Evolutionary conservation across 495 filamentous ascomycete genomes (phyloP).

Genomic region (Penicillium chermesinum): DNA sequence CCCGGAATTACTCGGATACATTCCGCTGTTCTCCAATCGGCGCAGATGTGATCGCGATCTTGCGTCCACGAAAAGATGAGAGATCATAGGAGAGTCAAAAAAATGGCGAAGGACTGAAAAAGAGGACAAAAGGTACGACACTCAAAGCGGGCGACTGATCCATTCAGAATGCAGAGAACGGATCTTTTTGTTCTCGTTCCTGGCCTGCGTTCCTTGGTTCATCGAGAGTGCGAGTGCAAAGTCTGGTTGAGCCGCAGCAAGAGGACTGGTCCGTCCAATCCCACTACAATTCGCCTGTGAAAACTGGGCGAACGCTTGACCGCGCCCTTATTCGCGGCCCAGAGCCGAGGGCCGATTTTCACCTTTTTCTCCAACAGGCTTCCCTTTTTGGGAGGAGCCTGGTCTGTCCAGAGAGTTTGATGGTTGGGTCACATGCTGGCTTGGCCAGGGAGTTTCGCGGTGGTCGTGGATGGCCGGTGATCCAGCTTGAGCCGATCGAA

Average conservation of each 20-base stretch:
- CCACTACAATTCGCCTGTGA: neutral
- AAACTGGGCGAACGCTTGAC: neutral
- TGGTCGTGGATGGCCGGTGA: no score
- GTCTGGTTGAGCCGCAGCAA: neutral
- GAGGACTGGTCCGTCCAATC: slow-evolving; percentile 7
- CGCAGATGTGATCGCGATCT: neutral
- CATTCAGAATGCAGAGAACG: neutral
- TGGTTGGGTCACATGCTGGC: no score
- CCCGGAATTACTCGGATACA: neutral
- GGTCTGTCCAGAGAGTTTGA: no score
- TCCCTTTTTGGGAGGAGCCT: neutral
- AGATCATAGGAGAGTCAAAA: neutral
- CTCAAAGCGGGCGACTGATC: slow-evolving; percentile 1
- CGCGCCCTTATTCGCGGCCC: neutral
- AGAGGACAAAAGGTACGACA: slow-evolving; percentile 5
- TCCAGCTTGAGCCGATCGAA: no score
- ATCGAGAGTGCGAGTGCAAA: neutral
- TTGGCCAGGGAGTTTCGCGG: no score
- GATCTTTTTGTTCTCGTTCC: slow-evolving; percentile 1
- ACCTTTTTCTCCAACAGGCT: neutral
- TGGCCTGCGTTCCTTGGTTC: neutral
- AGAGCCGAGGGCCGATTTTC: neutral
- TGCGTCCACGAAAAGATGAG: neutral
- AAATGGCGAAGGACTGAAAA: neutral
- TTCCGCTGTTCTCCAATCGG: neutral